Evolutionary conservation across 2,329 filamentous ascomycete genomes (phyloP), one percentile per base, ranked within the genome.

Genomic region (Arthroderma sp.): DNA sequence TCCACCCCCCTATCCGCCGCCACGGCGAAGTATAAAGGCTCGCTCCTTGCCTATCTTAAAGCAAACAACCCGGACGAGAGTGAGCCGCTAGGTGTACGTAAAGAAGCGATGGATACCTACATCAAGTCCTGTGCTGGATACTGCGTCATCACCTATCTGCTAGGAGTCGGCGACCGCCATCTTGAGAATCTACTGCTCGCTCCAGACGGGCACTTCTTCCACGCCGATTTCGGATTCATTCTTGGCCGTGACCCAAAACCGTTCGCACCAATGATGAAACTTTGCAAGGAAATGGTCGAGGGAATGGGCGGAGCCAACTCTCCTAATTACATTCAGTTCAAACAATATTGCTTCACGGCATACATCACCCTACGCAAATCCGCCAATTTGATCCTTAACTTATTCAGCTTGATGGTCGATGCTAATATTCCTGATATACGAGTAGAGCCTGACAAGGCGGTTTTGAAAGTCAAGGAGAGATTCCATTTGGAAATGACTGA

Each of bases 161-260:
- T 98, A 11, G 94, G 93, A 33, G 93, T 98, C 2, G 93, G 93
- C 19, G 93, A 98, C 69, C 85, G 93, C 1, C 93, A 98, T 72
- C 80, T 97, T 1, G 93, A 98, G 70, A 98, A 98, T 66, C 81
- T 98, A 0, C 83, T 98, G 25, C 82, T 98, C 4, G 83, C 90
- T 0, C 91, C 93, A 0, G 86, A 91, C 63, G 93, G 83, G 3
- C 89, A 94, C 71, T 98, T 98, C 77, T 96, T 98, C 79, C 93
- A 98, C 70, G 91, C 91, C 31, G 93, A 98, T 71, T 98, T 98
- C 66, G 93, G 94, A 43, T 98, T 95, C 72, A 98, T 98, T 61
- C 85, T 98, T 1, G 93, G 93, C 17, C 87, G 93, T 41, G 93
- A 98, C 64, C 93, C 93, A 0, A 98, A 98, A 68, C 93, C 93